Conservation (phyloP, 768 basidiomycete genomes). For the Xerocomellus amylosporus region DNA sequence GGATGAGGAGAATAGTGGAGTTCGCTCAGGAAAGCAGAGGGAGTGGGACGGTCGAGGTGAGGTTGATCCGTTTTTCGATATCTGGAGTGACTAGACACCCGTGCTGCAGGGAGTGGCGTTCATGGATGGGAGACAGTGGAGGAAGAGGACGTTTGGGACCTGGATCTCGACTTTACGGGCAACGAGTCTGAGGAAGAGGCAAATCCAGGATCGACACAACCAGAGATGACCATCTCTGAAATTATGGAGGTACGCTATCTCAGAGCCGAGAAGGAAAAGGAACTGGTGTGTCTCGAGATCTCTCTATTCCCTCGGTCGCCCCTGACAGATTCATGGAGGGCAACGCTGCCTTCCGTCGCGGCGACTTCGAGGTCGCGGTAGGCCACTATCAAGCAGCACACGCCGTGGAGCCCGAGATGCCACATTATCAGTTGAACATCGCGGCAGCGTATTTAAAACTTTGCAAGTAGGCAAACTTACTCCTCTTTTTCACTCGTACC, state of each 20-base stretch:
- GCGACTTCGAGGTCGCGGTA: slow-evolving; percentile 55
- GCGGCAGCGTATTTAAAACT: slow-evolving; percentile 74
- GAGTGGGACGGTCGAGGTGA: slow-evolving; percentile 75
- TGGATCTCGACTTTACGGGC: slow-evolving; percentile 63
- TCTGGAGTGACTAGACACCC: neutral
- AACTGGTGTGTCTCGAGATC: slow-evolving; percentile 43
- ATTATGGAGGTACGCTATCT: slow-evolving; percentile 74
- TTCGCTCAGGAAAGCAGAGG: slow-evolving; percentile 60
- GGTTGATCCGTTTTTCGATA: neutral
- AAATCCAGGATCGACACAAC: slow-evolving; percentile 34
- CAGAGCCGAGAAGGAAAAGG: slow-evolving; percentile 68
- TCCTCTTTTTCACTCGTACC: slow-evolving; percentile 12
- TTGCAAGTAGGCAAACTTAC: slow-evolving; percentile 48
- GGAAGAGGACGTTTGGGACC: slow-evolving; percentile 76
- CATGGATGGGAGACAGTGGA: slow-evolving; percentile 73
- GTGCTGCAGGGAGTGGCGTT: slow-evolving; percentile 49
- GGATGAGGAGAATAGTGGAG: slow-evolving; percentile 61
- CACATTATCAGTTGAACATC: slow-evolving; percentile 73
- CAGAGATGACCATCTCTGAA: slow-evolving; percentile 63
- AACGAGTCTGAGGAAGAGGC: slow-evolving; percentile 50
- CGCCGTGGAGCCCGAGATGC: slow-evolving; percentile 66
- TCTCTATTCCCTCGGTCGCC: neutral
- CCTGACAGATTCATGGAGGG: slow-evolving; percentile 44
- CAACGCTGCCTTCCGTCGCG: slow-evolving; percentile 64
- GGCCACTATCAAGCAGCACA: slow-evolving; percentile 58